Evolutionary conservation across 306 rosid species (phyloP), one percentile per base, ranked within the genome.

Genomic region (Inga oerstediana): DNA sequence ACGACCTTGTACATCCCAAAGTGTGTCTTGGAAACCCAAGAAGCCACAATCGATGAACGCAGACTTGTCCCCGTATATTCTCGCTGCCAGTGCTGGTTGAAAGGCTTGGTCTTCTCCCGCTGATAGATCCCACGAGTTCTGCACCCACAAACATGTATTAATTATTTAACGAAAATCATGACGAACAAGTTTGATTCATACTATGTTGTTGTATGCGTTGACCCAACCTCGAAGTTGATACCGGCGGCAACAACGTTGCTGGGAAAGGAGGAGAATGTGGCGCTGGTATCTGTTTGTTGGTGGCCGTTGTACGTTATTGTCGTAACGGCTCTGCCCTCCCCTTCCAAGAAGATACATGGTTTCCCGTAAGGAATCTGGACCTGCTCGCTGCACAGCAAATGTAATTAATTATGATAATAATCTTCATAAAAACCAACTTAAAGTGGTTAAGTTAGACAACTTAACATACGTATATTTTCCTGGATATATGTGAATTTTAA

Each of bases 1-100:
- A 15, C 89, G 89, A 14, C 93, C 93, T 6, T 3, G 0, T n/a
- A 32, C 91, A 56, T 86, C 91, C 89, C 89, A 90, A 2, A 90
- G 52, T 0, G 91, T 90, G 45, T 90, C 93, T 85, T 90, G 93
- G 79, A 56, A 59, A 10, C 87, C 87, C 27, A 74, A 0, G 77
- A 89, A 89, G 3, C 85, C 80, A 62, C 92, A 89, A 1, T 74
- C 77, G 41, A n/a, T 78, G 71, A 89, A 89, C 0, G 85, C 83
- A 2, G 90, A 87, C 75, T 83, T 85, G 76, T 87, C 86, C 2
- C 92, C 92, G 41, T 82, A 87, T n/a, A 87, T 79, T 76, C 84
- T 83, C 41, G 92, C 89, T 15, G 92, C 86, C 22, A 89, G 0
- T 16, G 90, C 92, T 30, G 73, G 88, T 24, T 14, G n/a, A 13